Conservation (phyloP, 148 eudicot genomes). For the Vaccinium vitisidaea region DNA sequence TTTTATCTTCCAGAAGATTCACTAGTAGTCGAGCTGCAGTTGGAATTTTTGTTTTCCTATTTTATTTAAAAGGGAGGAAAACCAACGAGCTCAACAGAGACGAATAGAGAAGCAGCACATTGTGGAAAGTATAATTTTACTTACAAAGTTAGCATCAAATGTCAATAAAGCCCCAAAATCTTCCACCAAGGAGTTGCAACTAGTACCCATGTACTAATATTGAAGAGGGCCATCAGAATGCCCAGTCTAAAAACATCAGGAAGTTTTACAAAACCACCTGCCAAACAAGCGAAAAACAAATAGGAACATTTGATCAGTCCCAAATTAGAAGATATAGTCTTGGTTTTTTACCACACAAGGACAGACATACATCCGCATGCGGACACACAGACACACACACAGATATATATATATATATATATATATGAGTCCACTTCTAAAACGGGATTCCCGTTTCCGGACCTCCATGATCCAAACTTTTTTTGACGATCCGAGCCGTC, state of each 20-base stretch:
- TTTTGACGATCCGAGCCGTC: no score
- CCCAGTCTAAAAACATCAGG: constrained; percentile 42
- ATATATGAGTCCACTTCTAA: no score
- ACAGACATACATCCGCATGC: background rate
- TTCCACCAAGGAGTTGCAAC: constrained; percentile 51
- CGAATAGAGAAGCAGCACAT: background rate
- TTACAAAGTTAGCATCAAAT: constrained; percentile 14
- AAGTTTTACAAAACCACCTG: constrained; percentile 48
- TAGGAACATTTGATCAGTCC: background rate
- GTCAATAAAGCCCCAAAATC: constrained; percentile 42
- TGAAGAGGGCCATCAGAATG: constrained; percentile 33
- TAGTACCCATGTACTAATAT: constrained; percentile 35
- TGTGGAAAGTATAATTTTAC: constrained; percentile 11
- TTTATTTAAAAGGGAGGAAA: background rate
- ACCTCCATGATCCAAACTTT: no score
- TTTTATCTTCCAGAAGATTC: background rate
- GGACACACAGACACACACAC: background rate
- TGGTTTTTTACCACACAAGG: background rate
- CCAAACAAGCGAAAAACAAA: background rate
- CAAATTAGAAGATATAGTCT: background rate
- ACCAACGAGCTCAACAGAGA: background rate
- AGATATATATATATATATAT: no score
- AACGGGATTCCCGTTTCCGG: no score
- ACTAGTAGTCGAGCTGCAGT: background rate
- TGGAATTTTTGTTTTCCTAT: background rate